Percentiles rank a stretch among this genome's conserved stretches.
phyloP scores from a whole-genome alignment of 805 yeast genomes.

The Starmera quercuum region DNA sequence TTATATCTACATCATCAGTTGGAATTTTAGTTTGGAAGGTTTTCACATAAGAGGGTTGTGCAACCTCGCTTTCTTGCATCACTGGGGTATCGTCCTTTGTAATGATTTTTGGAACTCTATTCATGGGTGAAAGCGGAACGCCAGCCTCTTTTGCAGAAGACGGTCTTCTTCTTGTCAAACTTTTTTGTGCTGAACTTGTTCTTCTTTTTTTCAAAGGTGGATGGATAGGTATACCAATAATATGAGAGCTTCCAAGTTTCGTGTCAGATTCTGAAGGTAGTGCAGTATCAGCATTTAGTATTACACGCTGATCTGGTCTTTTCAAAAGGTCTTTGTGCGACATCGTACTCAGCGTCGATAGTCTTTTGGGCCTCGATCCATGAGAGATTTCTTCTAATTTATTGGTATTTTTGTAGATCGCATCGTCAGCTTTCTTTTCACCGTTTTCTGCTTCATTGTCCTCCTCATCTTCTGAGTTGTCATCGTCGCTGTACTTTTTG shows the following conservation, averaged over 20 bases:
- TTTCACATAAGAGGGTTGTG: too few species aligned
- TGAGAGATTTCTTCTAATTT: constrained; percentile 4
- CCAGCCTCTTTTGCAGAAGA: too few species aligned
- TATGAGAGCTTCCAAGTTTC: constrained; percentile 21
- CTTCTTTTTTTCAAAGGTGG: constrained; percentile 7
- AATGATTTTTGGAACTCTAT: too few species aligned
- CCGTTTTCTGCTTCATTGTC: constrained; percentile 11
- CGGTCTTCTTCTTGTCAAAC: constrained; percentile 3
- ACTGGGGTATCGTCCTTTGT: too few species aligned
- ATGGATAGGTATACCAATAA: constrained; percentile 21
- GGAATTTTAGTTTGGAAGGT: too few species aligned
- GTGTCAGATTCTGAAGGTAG: constrained; percentile 16
- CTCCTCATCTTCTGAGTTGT: constrained; percentile 2
- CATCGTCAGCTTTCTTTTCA: constrained; percentile 10
- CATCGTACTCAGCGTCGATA: constrained; percentile 28
- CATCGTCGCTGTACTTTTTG: constrained; percentile 5
- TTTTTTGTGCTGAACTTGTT: constrained; percentile 4
- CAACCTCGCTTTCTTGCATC: too few species aligned
- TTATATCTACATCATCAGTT: too few species aligned
- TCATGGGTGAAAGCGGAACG: too few species aligned
- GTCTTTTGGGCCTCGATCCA: constrained; percentile 26
- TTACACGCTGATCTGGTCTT: constrained; percentile 7
- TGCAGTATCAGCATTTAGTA: constrained; percentile 11
- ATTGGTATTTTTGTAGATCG: constrained; percentile 1
- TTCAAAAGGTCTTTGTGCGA: constrained; percentile 25